A percentile compares a stretch with the other conserved stretches of the same genome.
These are phyloP conservation scores for Dryas drummondii DNA, from an alignment of 306 rosid species.

Conservation along the genomic window DNA sequence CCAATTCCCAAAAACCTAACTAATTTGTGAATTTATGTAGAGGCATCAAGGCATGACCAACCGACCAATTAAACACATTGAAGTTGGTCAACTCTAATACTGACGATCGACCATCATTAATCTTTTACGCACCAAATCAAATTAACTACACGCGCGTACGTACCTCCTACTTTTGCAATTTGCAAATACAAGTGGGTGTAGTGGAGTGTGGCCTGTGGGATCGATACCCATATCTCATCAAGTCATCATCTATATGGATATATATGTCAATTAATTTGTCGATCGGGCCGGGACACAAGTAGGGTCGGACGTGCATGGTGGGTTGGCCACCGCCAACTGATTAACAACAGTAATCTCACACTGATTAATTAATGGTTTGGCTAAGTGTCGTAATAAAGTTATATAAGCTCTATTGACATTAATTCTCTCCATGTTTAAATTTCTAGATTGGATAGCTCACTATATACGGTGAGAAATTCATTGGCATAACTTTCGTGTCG, in stretches of 20 bases:
- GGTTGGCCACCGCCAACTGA: no score
- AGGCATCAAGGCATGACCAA: no score
- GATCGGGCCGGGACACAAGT: neutral
- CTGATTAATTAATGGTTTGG: no score
- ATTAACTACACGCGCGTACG: neutral
- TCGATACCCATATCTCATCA: neutral
- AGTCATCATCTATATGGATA: neutral
- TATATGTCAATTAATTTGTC: no score
- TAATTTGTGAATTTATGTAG: neutral
- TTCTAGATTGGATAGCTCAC: no score
- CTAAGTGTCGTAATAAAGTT: no score
- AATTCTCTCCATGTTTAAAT: no score
- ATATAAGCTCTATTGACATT: no score
- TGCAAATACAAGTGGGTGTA: neutral
- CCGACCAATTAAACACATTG: neutral
- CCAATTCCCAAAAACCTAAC: neutral
- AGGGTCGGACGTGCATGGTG: neutral
- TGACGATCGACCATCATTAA: constrained; percentile 5
- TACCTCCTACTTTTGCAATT: constrained; percentile 13
- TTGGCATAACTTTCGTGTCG: no score
- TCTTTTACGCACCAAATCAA: neutral
- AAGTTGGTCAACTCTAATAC: constrained; percentile 19
- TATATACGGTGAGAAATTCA: no score
- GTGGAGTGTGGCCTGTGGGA: neutral
- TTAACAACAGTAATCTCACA: no score